Evolutionary conservation across 2,329 filamentous ascomycete species (phyloP).

Genomic region (Neurospora sp.): DNA sequence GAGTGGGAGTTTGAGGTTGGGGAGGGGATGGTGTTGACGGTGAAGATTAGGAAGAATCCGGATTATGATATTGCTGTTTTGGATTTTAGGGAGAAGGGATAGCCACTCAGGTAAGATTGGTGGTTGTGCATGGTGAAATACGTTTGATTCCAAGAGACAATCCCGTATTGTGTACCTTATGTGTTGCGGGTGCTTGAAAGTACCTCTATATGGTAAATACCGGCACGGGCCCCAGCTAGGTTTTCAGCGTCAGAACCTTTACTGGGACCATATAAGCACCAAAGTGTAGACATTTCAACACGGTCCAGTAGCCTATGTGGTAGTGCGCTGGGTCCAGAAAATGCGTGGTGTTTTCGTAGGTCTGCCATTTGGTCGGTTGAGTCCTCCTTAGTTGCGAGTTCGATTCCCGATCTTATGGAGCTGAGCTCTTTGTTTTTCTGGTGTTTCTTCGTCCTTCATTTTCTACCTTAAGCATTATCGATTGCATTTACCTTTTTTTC

Average conservation of each 20-base stretch:
- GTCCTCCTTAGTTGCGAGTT: not conserved
- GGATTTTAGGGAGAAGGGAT: not conserved
- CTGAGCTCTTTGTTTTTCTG: not conserved
- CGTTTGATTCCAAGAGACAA: not conserved
- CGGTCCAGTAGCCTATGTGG: not conserved
- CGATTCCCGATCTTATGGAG: not conserved
- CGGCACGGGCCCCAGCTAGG: not conserved
- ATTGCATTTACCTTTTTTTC: not conserved
- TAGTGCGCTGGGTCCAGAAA: not conserved
- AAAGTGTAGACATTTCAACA: not conserved
- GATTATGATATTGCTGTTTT: not conserved
- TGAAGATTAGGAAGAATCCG: not conserved
- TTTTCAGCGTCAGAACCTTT: not conserved
- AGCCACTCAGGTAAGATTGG: not conserved
- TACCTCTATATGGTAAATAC: not conserved
- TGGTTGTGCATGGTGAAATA: not conserved
- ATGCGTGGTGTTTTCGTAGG: not conserved
- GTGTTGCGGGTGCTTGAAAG: not conserved
- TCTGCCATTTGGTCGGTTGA: too few species aligned
- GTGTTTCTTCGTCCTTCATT: not conserved
- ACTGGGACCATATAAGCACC: not conserved
- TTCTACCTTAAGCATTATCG: not conserved
- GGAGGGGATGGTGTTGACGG: not conserved
- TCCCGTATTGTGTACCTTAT: not conserved
- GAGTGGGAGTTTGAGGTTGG: not conserved